Evolutionary conservation across 78 protist species (phyloP), one percentile per base, ranked within the genome.

Genomic region (Bodo saltans): DNA sequence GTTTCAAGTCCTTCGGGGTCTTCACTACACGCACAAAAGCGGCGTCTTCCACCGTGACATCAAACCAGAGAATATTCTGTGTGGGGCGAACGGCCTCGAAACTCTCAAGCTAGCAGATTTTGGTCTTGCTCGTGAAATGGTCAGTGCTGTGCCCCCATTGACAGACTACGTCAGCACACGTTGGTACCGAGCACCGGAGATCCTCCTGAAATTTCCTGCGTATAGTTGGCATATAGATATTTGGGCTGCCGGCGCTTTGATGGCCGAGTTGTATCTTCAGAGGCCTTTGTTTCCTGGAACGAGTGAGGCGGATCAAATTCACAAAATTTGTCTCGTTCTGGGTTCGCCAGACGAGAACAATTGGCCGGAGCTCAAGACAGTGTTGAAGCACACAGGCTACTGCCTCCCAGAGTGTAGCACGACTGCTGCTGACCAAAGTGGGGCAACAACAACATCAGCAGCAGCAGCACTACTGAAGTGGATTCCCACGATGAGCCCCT

Each of bases 91-190:
- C 53, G 94, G 89, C 35, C 60, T 47, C n/a, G 81, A 76, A 4
- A 37, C 8, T n/a, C 85, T 92, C 17, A 93, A 92, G 74, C 84
- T 95, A 23, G 95, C 95, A 23, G 98, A 95, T 78, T 91, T 91
- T 29, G 98, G 98, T 17, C 73, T 88, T 21, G 90, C 94, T 37
- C 82, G 96, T 0, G 95, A 92, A 12, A 89, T 92, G 39, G 83
- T 92, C 76, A 79, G 90, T 23, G n/a, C n/a, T n/a, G 83, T 84
- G 72, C 94, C 85, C 75, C 98, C 98, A 2, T 93, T 37, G 88
- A 93, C 98, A 0, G 98, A 95, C 74, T 95, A 95, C 88, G 93
- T 95, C 67, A 76, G 92, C 28, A 95, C 98, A 1, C 90, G 98
- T 12, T 95, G 95, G 95, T 93, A 88, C 83, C 85, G 93, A 1